These are phyloP conservation scores for Hyaloscypha finlandica DNA, from an alignment of 495 filamentous ascomycete species.

Conservation along the genomic window DNA sequence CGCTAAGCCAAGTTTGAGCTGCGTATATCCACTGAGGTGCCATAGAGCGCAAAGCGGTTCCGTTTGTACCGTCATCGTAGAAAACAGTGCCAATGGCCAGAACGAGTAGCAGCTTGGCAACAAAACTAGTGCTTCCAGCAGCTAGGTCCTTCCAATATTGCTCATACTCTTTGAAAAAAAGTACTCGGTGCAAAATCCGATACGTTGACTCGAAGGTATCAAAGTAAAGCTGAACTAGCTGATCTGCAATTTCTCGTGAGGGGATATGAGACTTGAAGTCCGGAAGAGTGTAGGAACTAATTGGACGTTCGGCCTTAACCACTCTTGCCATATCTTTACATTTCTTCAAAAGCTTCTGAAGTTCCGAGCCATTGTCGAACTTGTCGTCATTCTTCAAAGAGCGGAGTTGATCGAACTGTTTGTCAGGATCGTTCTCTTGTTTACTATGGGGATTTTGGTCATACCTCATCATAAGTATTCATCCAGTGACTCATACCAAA, in stretches of 20 bases:
- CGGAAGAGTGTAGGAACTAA: constrained; percentile 10
- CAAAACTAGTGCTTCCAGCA: constrained; percentile 36
- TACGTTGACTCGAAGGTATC: constrained; percentile 56
- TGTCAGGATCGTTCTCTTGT: neutral
- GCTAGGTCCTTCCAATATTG: constrained; percentile 48
- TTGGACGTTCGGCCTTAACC: constrained; percentile 36
- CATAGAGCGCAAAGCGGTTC: constrained; percentile 38
- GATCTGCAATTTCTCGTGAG: constrained; percentile 49
- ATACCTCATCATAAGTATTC: constrained; percentile 43
- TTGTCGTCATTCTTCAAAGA: constrained; percentile 13
- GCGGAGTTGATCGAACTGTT: neutral
- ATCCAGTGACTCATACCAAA: constrained; percentile 49
- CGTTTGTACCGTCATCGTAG: constrained; percentile 34
- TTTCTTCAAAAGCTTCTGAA: constrained; percentile 39
- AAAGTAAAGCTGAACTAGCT: constrained; percentile 56
- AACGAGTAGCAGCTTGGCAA: constrained; percentile 54
- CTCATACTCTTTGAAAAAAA: constrained; percentile 55
- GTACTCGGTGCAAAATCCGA: constrained; percentile 59
- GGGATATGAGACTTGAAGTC: constrained; percentile 43
- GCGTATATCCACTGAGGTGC: constrained; percentile 55
- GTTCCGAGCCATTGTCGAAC: constrained; percentile 28
- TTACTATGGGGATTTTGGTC: neutral
- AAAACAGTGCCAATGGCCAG: constrained; percentile 56
- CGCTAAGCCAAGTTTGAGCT: constrained; percentile 57
- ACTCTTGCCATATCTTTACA: constrained; percentile 35